These are phyloP conservation scores for Cucurbita maxima DNA, from an alignment of 306 rosid genomes.

Conservation along the genomic window DNA sequence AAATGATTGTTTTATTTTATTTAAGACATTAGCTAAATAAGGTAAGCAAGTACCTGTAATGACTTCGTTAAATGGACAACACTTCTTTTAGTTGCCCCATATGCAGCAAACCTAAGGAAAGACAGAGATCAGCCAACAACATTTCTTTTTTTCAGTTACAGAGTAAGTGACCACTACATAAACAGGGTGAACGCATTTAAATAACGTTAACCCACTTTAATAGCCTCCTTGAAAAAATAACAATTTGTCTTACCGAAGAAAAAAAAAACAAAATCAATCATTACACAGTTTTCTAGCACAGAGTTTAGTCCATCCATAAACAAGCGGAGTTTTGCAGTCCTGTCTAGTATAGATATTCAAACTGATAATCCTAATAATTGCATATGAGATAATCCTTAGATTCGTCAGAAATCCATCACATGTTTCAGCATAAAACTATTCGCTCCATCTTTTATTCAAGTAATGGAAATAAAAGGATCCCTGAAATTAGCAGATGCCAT, in stretches of 20 bases:
- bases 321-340: neutral
- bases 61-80: conserved; percentile 94
- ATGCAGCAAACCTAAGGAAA: conserved; percentile 78
- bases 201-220: neutral
- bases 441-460: neutral
- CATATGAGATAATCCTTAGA: neutral
- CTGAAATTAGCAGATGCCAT: neutral
- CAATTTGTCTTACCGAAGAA: neutral
- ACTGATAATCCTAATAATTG: neutral
- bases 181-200: neutral
- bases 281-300: neutral
- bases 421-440: neutral
- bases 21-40: no score
- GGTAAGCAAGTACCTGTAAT: conserved; percentile 41
- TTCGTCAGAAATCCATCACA: neutral
- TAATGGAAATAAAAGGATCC: neutral
- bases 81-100: conserved; percentile 97
- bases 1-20: no score
- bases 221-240: neutral
- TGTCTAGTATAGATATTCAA: neutral
- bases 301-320: neutral
- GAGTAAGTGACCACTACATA: conserved; percentile 1
- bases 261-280: neutral
- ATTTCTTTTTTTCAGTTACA: neutral
- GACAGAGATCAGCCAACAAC: neutral